Evolutionary conservation across 2,329 filamentous ascomycete species (phyloP).

Genomic region (Mariannaea elegans): DNA sequence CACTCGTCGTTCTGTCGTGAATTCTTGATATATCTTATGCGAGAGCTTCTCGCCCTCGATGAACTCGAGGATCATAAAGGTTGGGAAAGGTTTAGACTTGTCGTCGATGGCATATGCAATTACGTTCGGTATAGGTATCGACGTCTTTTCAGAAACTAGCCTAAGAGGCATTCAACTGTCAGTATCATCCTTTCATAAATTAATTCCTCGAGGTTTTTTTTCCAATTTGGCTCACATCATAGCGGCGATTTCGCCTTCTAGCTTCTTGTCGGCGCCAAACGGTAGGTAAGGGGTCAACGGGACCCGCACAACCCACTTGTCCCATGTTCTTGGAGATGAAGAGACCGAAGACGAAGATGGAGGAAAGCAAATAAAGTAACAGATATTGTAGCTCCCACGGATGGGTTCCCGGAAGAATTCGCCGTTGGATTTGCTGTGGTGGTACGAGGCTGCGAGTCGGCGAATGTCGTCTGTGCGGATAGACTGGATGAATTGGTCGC

Average conservation of each 20-base stretch:
- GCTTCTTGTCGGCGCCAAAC: constrained; percentile 10
- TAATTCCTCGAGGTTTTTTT: no score
- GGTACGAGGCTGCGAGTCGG: constrained; percentile 26
- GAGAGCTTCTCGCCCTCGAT: constrained; percentile 20
- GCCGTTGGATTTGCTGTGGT: constrained; percentile 23
- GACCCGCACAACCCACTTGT: constrained; percentile 28
- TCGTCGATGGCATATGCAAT: constrained; percentile 14
- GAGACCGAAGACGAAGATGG: no score
- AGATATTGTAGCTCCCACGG: constrained; percentile 30
- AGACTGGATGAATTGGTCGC: constrained; percentile 19
- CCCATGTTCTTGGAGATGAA: no score
- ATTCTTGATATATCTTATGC: not conserved
- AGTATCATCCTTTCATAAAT: no score
- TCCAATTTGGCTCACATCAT: constrained; percentile 27
- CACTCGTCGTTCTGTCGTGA: not conserved
- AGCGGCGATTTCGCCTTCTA: constrained; percentile 31
- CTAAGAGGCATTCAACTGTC: no score
- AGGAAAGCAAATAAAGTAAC: constrained; percentile 33
- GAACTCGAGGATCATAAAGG: constrained; percentile 34
- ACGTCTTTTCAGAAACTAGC: constrained; percentile 21
- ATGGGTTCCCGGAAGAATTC: constrained; percentile 21
- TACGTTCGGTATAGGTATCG: constrained; percentile 25
- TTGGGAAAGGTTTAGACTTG: constrained; percentile 2
- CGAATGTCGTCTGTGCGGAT: constrained; percentile 17
- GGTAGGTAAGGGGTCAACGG: constrained; percentile 20